Evolutionary conservation across 2,329 filamentous ascomycete species (phyloP).

Genomic region (Zymoseptoria tritici): DNA sequence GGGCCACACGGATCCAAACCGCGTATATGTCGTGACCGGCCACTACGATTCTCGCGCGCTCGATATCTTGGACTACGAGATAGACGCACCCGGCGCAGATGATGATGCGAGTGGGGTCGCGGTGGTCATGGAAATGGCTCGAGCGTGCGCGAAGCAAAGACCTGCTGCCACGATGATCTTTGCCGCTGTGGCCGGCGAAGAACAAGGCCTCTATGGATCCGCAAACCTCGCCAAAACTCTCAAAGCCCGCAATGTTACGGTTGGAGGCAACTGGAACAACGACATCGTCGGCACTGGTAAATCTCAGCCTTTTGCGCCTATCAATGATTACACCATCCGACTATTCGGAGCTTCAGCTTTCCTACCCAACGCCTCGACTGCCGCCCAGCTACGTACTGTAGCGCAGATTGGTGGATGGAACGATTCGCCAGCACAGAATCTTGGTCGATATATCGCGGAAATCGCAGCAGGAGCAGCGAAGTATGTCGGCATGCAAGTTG

Average conservation of each 20-base stretch:
- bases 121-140: slow-evolving; percentile 49
- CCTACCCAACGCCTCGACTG: slow-evolving; percentile 40
- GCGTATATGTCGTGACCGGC: slow-evolving; percentile 48
- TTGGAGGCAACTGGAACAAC: slow-evolving; percentile 52
- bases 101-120: slow-evolving; percentile 52
- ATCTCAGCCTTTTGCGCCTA: slow-evolving; percentile 33
- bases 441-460: slow-evolving; percentile 50
- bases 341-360: slow-evolving; percentile 43
- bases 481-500: slow-evolving; percentile 48
- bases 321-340: slow-evolving; percentile 43
- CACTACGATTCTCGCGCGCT: slow-evolving; percentile 50
- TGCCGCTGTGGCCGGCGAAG: slow-evolving; percentile 51
- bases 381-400: slow-evolving; percentile 31
- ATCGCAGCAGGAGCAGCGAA: slow-evolving; percentile 46
- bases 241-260: slow-evolving; percentile 45
- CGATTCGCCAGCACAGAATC: slow-evolving; percentile 48
- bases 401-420: slow-evolving; percentile 46
- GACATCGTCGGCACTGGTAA: slow-evolving; percentile 48
- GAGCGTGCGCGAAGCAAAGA: slow-evolving; percentile 42
- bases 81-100: slow-evolving; percentile 50
- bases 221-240: slow-evolving; percentile 47
- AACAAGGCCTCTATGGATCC: slow-evolving; percentile 49
- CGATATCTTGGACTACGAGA: slow-evolving; percentile 45
- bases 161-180: slow-evolving; percentile 49
- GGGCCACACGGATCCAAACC: slow-evolving; percentile 41